Conservation (phyloP, 2,329 filamentous ascomycete genomes). For the Colletotrichum lupini region DNA sequence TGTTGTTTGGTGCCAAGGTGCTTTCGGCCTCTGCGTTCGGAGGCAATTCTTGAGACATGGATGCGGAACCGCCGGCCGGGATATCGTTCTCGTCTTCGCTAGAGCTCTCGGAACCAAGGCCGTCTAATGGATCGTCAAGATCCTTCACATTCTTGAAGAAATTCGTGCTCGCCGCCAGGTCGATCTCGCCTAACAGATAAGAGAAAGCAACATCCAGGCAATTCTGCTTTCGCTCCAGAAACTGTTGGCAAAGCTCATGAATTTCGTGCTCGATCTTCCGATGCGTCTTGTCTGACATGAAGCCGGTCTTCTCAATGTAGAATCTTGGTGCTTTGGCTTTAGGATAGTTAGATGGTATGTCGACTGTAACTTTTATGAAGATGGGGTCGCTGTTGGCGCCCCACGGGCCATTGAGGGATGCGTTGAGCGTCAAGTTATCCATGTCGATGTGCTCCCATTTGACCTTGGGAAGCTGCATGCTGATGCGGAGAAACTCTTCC, state of each 20-base stretch:
- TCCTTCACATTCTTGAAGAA: conserved; percentile 75
- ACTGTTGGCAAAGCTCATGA: conserved; percentile 65
- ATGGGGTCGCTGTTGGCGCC: conserved; percentile 66
- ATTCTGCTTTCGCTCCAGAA: conserved; percentile 67
- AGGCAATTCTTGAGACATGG: conserved; percentile 72
- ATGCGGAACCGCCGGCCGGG: conserved; percentile 62
- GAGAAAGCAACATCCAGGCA: conserved; percentile 71
- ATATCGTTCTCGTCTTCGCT: conserved; percentile 79
- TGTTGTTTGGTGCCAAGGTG: conserved; percentile 62
- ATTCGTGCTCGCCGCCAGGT: conserved; percentile 69
- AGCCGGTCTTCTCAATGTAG: conserved; percentile 68
- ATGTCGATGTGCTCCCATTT: conserved; percentile 73
- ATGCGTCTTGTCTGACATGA: conserved; percentile 68
- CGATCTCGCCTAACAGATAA: conserved; percentile 72
- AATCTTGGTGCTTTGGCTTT: conserved; percentile 68
- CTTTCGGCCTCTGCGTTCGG: conserved; percentile 65
- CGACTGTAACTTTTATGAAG: conserved; percentile 71
- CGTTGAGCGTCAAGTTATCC: conserved; percentile 67
- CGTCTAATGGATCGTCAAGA: conserved; percentile 66
- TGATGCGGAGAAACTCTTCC: conserved; percentile 73
- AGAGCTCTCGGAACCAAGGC: conserved; percentile 79
- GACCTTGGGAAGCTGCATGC: conserved; percentile 70
- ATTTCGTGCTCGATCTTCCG: conserved; percentile 65
- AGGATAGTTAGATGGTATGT: conserved; percentile 70
- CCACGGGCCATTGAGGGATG: conserved; percentile 75